Evolutionary conservation across 2,329 filamentous ascomycete species (phyloP), one percentile per base, ranked within the genome.

Genomic region (Rhinocladiella mackenziei): DNA sequence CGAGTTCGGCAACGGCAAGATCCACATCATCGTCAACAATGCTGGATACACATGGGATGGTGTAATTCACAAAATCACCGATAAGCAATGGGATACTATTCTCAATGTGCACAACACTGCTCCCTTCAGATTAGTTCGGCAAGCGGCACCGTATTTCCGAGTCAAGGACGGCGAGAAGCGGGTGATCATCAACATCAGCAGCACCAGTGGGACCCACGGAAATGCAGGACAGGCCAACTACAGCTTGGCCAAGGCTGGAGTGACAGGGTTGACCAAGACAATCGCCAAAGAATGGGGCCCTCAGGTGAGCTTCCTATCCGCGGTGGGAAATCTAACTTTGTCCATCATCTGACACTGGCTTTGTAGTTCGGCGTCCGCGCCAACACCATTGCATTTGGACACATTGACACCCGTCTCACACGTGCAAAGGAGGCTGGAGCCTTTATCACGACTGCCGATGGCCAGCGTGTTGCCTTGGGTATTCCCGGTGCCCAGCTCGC

Each of bases 201-300:
- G 80, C 40, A 94, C 88, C 1, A 86, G 79, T 22, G 88, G 89
- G 40, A 72, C 92, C 9, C 80, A 94, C 65, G 89, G 89, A 43
- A 94, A 94, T 62, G 85, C 87, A 5, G 88, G 88, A n/a, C 88
- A 94, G 72, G 80, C 84, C 57, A 95, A 94, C 73, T 94, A 94
- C 66, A 77, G 84, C 25, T 71, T 89, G 35, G 89, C 86, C 41
- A 94, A 94, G 71, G 85, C 88, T 2, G 89, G 86, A 33, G 79
- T 94, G 10, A 78, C 78, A 8, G 89, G 89, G 4, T 75, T 94
- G 45, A 89, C 84, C 47, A 94, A 92, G 71, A 89, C 87, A 1
- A 87, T 94, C 60, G 87, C 88, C 2, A 94, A 94, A 70, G 83
- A 95, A 71, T 94, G 88, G 89, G 88, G 88, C 1, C 54, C 54